Percentiles rank a stretch among this genome's conserved stretches.
These are phyloP conservation scores for Lactarius akahatsu DNA, from an alignment of 768 basidiomycete genomes.

Conservation along the genomic window DNA sequence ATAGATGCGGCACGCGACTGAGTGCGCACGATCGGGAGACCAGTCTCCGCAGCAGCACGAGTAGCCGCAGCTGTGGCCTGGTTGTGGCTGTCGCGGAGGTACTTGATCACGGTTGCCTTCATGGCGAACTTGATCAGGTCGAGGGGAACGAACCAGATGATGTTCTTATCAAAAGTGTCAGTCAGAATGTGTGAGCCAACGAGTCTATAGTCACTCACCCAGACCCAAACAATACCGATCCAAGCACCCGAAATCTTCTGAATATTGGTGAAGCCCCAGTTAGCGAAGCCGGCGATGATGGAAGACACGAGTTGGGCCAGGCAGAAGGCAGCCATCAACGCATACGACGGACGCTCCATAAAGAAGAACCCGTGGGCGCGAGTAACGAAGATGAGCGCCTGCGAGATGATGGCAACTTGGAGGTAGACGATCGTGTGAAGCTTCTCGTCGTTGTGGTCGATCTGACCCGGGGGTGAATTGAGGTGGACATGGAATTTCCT, in stretches of 20 bases:
- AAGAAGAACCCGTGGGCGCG: constrained; percentile 96
- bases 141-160: constrained; percentile 93
- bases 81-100: constrained; percentile 65
- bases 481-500: constrained; percentile 76
- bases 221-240: constrained; percentile 98
- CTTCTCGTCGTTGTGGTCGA: constrained; percentile 61
- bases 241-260: constrained; percentile 80
- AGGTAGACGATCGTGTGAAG: constrained; percentile 91
- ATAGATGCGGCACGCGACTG: constrained; percentile 86
- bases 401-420: constrained; percentile 98
- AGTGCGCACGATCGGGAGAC: constrained; percentile 79
- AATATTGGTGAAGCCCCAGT: constrained; percentile 95
- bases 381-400: constrained; percentile 95
- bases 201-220: constrained; percentile 54
- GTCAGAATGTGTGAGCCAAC: background rate
- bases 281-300: constrained; percentile 89
- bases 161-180: constrained; percentile 57
- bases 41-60: constrained; percentile 41
- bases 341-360: constrained; percentile 90
- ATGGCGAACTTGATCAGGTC: constrained; percentile 96
- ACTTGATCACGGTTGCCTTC: constrained; percentile 90
- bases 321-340: constrained; percentile 87
- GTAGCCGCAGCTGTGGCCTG: constrained; percentile 39
- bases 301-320: constrained; percentile 92
- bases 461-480: constrained; percentile 30